Conservation (phyloP, 345 rosid species). For the Ceriops decandra region DNA sequence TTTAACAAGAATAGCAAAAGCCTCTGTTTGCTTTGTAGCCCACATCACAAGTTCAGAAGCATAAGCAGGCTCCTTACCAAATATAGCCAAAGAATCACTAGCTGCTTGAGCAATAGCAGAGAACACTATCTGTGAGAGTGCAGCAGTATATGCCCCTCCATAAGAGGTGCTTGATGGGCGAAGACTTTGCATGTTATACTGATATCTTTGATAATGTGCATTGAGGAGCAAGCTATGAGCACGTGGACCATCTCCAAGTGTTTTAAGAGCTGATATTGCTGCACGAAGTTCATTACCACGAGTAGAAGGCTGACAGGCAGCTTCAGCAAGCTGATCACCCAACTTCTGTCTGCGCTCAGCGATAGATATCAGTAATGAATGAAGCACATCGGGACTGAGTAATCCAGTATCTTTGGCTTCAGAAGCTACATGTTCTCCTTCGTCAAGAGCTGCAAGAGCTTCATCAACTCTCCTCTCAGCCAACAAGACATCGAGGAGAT, state of each 20-base stretch:
- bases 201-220: slow-evolving; percentile 84
- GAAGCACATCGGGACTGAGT: slow-evolving; percentile 46
- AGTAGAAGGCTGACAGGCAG: slow-evolving; percentile 94
- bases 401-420: slow-evolving; percentile 58
- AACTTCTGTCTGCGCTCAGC: slow-evolving; percentile 71
- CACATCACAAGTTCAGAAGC: slow-evolving; percentile 97
- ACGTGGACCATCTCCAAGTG: slow-evolving; percentile 95
- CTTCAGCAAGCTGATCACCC: slow-evolving; percentile 95
- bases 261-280: slow-evolving; percentile 87
- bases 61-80: slow-evolving; percentile 84
- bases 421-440: slow-evolving; percentile 63
- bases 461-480: slow-evolving; percentile 97
- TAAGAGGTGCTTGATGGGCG: slow-evolving; percentile 94
- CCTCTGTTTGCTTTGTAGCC: slow-evolving; percentile 93
- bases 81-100: slow-evolving; percentile 72
- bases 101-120: slow-evolving; percentile 98
- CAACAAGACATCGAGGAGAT: slow-evolving; percentile 81
- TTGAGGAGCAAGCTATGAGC: slow-evolving; percentile 89
- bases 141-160: slow-evolving; percentile 99
- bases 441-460: slow-evolving; percentile 84
- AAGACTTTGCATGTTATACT: slow-evolving; percentile 88
- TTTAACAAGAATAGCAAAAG: slow-evolving; percentile 86
- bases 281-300: slow-evolving; percentile 92
- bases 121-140: slow-evolving; percentile 92
- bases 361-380: slow-evolving; percentile 53